Base-by-base conservation (phyloP, 352 stramenopile genomes). In the Pythium biforme region DNA sequence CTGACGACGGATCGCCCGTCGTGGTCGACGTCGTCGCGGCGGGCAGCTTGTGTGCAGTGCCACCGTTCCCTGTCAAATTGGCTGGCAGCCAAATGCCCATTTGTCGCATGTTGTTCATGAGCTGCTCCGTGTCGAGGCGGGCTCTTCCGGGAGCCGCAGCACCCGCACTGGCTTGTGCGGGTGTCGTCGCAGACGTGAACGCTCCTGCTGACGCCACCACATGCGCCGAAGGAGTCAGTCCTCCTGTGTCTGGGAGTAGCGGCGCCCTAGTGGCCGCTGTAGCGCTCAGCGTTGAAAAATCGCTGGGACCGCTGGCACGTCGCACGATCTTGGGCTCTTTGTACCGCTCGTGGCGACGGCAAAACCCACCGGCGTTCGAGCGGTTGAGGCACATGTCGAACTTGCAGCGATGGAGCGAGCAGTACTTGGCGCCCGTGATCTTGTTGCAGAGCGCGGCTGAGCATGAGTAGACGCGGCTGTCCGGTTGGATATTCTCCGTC, bases 401-500 rank as follows among this genome's bases (percentile, higher is more conserved):
- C 34, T 68, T 66, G 56, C 73, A 81, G 12, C 73, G 69, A 40
- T 81, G 73, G 17, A 64, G 26, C 26, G 61, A 67, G 41, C 73
- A 81, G 59, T 77, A 81, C 58, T 70, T 72, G 27, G 64, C 65
- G 22, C 54, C 70, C 7, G 73, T 77, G 62, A 81, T 81, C 52
- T 77, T 77, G 53, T 68, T 64, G 56, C 73, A 81, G 17, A 64
- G 34, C 3, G 50, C 9, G 2, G 62, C 70, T 37, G 73, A 77
- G 64, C 73, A 81, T 45, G 68, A 56, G 57, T 74, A 81, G n/a
- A 81, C 65, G 11, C 39, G 43, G 5, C 64, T 37, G 14, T 33
- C 59, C 3, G 50, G 37, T 22, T 67, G n/a, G 27, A 81, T 64
- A 17, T 62, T 50, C 45, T 76, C 66, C 22, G 56, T 59, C 41